These are phyloP conservation scores for Leccinum broughii DNA, from an alignment of 768 basidiomycete genomes.

Conservation along the genomic window DNA sequence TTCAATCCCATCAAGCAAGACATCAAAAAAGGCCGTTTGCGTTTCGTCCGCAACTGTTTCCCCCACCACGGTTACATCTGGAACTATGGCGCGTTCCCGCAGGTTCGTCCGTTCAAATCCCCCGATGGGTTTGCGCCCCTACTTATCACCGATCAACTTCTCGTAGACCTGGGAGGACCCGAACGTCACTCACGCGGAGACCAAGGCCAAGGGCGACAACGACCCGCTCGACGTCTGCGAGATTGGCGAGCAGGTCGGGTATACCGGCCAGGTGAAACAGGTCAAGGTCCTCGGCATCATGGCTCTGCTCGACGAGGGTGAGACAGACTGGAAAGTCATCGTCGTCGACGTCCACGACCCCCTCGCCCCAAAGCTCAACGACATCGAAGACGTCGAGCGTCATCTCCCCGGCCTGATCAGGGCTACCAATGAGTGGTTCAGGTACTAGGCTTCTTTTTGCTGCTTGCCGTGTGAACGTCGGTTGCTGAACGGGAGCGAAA, in stretches of 20 bases:
- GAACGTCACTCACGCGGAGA: constrained; percentile 81
- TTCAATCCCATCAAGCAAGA: constrained; percentile 99
- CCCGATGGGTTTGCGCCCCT: neutral
- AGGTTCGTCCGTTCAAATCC: constrained; percentile 49
- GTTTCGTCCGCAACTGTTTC: constrained; percentile 99
- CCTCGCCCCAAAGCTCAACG: constrained; percentile 94
- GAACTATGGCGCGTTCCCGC: constrained; percentile 99
- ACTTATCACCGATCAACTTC: neutral
- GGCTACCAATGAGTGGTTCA: constrained; percentile 99
- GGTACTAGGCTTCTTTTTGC: constrained; percentile 43
- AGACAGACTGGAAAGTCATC: constrained; percentile 99
- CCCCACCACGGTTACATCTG: constrained; percentile 99
- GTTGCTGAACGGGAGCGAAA: constrained; percentile 3
- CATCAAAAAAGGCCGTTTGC: constrained; percentile 93
- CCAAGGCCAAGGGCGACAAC: constrained; percentile 98
- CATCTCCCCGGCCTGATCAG: constrained; percentile 96
- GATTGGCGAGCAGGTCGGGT: constrained; percentile 98
- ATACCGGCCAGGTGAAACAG: constrained; percentile 97
- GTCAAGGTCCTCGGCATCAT: constrained; percentile 99
- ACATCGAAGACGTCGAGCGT: constrained; percentile 98
- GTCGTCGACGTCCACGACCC: constrained; percentile 97
- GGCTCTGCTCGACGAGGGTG: constrained; percentile 98
- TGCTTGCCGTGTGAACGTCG: neutral
- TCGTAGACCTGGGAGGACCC: constrained; percentile 98
- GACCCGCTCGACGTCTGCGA: constrained; percentile 99